Evolutionary conservation across 495 filamentous ascomycete genomes (phyloP), one percentile per base, ranked within the genome.

Genomic region (Penicillium taxi): DNA sequence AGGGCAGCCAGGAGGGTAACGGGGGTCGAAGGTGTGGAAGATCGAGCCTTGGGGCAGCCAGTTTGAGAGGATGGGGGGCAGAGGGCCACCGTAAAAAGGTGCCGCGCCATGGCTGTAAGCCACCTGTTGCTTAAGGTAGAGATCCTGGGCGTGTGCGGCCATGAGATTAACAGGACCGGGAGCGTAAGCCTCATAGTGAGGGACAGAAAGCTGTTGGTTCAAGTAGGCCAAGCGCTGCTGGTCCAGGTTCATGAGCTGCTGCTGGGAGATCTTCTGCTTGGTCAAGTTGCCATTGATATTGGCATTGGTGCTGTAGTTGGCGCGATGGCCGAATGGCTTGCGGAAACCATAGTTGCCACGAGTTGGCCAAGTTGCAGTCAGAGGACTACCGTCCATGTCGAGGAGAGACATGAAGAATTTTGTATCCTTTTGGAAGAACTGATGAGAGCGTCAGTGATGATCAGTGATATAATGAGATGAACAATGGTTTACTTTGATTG

Each of bases 401-500:
- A 39, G 37, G 2, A 31, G 20, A 25, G 11, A 23, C 20, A 52
- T 13, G 20, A 28, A 41, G 30, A 38, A 48, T 20, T 33, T 38
- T 1, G 31, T 21, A 21, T 50, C 33, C 15, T 43, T 44, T 17
- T 41, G 29, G 28, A 52, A 48, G 22, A 44, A 15, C 48, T 51
- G 19, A n/a, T 9, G 27, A 13, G 2, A 23, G 7, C 8, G 18
- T 39, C 3, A 48, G 18, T 23, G 11, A 17, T 1, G 6, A n/a
- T 16, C 4, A 11, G 24, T 20, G 9, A 19, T 18, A 22, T 26
- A 2, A 30, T n/a, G 43, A 8, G 19, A 31, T 26, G 17, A 14
- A 6, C 15, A 5, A 26, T 19, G 26, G 26, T 18, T 11, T 34
- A 50, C 49, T 39, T 46, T 53, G 35, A 53, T 44, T 1, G 49